Conservation (phyloP, 2,329 filamentous ascomycete species). For the Xylaria sp. region DNA sequence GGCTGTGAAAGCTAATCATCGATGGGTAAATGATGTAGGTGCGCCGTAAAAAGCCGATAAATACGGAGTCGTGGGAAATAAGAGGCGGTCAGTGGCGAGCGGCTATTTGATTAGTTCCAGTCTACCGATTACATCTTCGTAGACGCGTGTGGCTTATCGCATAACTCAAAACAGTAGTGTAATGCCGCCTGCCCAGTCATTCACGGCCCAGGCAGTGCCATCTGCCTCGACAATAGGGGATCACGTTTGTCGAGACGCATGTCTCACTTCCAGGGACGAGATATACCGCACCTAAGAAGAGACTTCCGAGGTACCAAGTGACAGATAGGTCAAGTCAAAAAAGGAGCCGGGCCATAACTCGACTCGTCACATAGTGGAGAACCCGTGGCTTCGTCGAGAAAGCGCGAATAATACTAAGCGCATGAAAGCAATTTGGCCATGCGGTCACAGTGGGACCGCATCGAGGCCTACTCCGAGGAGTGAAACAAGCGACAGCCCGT, state of each 20-base stretch:
- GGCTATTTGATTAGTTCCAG: background rate
- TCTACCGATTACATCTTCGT: background rate
- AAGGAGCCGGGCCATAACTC: too few relatives aligned
- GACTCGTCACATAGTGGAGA: background rate
- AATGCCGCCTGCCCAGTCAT: background rate
- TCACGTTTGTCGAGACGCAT: too few relatives aligned
- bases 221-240: too few relatives aligned
- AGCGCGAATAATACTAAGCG: background rate
- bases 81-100: constrained; percentile 12
- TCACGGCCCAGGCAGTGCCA: background rate
- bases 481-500: background rate
- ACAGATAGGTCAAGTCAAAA: background rate
- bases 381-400: background rate
- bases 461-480: background rate
- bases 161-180: background rate
- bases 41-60: background rate
- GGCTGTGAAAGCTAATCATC: too few relatives aligned
- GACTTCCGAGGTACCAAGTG: background rate
- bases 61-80: background rate
- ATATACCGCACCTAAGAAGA: background rate
- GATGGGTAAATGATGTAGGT: too few relatives aligned
- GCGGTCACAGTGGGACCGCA: background rate
- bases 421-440: background rate
- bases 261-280: too few relatives aligned
- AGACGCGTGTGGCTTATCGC: background rate